These are phyloP conservation scores for Lodderomyces beijingensis DNA, from an alignment of 1,139 yeast species.

Conservation along the genomic window DNA sequence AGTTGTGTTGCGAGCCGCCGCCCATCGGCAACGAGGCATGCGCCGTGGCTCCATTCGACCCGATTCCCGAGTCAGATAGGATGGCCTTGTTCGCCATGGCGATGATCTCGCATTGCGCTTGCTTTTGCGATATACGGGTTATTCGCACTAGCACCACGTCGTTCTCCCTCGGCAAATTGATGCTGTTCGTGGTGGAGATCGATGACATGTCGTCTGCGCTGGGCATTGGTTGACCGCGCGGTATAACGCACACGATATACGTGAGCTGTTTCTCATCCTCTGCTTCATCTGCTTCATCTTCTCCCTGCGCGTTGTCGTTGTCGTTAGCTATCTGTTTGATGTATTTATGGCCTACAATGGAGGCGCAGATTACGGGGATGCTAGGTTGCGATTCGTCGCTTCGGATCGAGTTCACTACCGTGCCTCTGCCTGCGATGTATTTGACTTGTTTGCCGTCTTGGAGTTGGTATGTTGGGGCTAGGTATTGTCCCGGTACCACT, in stretches of 20 bases:
- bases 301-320: not conserved
- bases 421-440: slow-evolving; percentile 37
- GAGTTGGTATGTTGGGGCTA: slow-evolving; percentile 33
- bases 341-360: slow-evolving; percentile 49
- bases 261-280: slow-evolving; percentile 10
- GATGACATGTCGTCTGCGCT: not conserved
- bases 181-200: slow-evolving; percentile 19
- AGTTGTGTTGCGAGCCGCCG: slow-evolving; percentile 49
- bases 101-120: slow-evolving; percentile 79
- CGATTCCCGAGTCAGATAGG: slow-evolving; percentile 61
- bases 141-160: slow-evolving; percentile 80
- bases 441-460: slow-evolving; percentile 19
- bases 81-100: slow-evolving; percentile 64
- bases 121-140: slow-evolving; percentile 59
- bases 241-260: slow-evolving; percentile 29
- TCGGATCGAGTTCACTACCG: slow-evolving; percentile 30
- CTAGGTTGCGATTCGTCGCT: slow-evolving; percentile 19
- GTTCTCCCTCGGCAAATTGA: slow-evolving; percentile 74
- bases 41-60: slow-evolving; percentile 52
- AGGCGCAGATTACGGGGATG: slow-evolving; percentile 57
- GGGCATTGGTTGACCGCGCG: slow-evolving; percentile 12
- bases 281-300: not conserved
- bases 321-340: slow-evolving; percentile 9
- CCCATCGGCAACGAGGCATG: slow-evolving; percentile 42
- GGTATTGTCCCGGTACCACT: slow-evolving; percentile 76